These are phyloP conservation scores for Skeletonema grethae DNA, from an alignment of 108 stramenopile genomes.

Conservation along the genomic window DNA sequence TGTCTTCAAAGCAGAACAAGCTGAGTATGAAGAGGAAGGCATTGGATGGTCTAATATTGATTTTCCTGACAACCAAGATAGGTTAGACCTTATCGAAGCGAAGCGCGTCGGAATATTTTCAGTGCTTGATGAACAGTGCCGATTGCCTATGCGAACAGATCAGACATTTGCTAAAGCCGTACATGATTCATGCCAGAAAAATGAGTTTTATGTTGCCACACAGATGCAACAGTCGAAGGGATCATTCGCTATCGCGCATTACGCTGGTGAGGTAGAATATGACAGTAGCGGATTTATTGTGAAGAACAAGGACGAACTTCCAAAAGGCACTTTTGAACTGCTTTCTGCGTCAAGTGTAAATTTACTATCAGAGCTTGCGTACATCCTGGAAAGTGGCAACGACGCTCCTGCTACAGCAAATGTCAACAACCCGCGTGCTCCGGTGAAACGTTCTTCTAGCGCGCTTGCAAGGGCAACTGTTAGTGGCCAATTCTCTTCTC, in stretches of 20 bases:
- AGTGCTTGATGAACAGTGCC: slow-evolving; percentile 83
- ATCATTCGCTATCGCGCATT: slow-evolving; percentile 85
- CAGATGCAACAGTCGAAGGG: slow-evolving; percentile 64
- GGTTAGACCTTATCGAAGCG: slow-evolving; percentile 88
- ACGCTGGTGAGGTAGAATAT: slow-evolving; percentile 90
- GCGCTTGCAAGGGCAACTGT: slow-evolving; percentile 61
- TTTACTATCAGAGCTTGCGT: slow-evolving; percentile 74
- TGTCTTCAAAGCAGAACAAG: slow-evolving; percentile 90
- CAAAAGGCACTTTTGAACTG: slow-evolving; percentile 88
- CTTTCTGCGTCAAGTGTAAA: slow-evolving; percentile 72
- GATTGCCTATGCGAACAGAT: slow-evolving; percentile 63
- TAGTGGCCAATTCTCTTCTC: slow-evolving; percentile 88
- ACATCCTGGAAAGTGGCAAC: slow-evolving; percentile 48
- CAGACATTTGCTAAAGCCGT: slow-evolving; percentile 61
- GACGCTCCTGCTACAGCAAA: not conserved
- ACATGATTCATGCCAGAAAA: slow-evolving; percentile 66
- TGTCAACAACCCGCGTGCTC: not conserved
- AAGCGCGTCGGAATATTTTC: slow-evolving; percentile 73
- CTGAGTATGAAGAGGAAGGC: slow-evolving; percentile 81
- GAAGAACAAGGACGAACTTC: slow-evolving; percentile 93
- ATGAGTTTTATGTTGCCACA: slow-evolving; percentile 59
- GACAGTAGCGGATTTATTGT: slow-evolving; percentile 74
- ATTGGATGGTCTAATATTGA: slow-evolving; percentile 91
- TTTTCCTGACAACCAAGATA: slow-evolving; percentile 93
- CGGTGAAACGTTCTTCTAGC: slow-evolving; percentile 59